Conservation (phyloP, 805 yeast species). For the Yarrowia sp. region DNA sequence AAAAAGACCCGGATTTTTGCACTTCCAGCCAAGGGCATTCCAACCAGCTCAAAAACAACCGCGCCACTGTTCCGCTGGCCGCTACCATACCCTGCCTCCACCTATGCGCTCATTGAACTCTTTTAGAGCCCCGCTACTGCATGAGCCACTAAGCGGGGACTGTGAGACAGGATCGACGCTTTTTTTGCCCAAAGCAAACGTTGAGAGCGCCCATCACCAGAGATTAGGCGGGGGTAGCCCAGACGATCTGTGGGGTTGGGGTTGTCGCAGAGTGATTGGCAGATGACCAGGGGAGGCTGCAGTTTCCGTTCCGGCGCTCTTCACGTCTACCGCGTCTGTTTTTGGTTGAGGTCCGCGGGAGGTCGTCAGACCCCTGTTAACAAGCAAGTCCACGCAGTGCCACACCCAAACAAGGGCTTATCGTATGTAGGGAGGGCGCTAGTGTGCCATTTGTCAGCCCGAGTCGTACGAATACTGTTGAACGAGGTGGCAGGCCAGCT, state of each 20-base stretch:
- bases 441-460: too few relatives aligned
- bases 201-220: background rate
- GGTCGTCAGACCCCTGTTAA: background rate
- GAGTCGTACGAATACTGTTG: too few relatives aligned
- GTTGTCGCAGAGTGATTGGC: background rate
- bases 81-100: background rate
- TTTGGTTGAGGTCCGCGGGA: too few relatives aligned
- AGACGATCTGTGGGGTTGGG: slow-evolving; percentile 13
- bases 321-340: too few relatives aligned
- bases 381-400: background rate
- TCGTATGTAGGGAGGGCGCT: background rate
- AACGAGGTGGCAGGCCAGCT: too few relatives aligned
- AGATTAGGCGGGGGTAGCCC: background rate
- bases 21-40: too few relatives aligned
- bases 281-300: background rate
- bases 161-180: background rate
- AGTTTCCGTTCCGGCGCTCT: too few relatives aligned
- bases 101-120: background rate
- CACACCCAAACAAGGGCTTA: background rate
- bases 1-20: too few relatives aligned
- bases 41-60: too few relatives aligned
- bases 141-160: background rate
- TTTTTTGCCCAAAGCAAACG: background rate
- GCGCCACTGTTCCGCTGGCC: too few relatives aligned
- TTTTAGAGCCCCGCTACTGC: background rate